Evolutionary conservation across 257 asterid genomes (phyloP).

Genomic region (Plantago ovata): DNA sequence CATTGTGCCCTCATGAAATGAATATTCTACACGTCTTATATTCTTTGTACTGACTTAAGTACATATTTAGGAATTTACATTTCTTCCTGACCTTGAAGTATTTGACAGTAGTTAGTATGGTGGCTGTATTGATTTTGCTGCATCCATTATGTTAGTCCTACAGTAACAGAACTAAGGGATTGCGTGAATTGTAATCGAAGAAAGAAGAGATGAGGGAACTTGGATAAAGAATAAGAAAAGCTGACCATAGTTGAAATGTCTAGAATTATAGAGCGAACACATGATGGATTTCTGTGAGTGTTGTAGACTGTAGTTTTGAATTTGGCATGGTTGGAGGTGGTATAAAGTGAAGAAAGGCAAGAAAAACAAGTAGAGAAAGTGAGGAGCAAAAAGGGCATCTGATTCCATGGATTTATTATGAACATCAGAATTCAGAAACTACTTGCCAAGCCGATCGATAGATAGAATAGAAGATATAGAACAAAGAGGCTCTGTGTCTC

Average conservation of each 20-base stretch:
- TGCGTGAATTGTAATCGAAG: neutral
- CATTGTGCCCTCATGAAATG: neutral
- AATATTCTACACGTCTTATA: neutral
- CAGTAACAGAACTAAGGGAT: neutral
- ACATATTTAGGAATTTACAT: neutral
- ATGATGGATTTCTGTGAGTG: neutral
- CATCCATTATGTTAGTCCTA: neutral
- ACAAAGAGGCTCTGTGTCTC: conserved; percentile 25
- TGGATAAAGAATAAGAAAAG: conserved; percentile 1
- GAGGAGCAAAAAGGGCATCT: conserved; percentile 28
- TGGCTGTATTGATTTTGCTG: neutral
- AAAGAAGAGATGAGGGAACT: neutral
- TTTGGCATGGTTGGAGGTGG: conserved; percentile 20
- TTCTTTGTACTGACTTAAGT: neutral
- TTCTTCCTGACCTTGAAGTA: neutral
- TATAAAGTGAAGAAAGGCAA: conserved; percentile 20
- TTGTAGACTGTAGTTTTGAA: conserved; percentile 4
- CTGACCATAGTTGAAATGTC: neutral
- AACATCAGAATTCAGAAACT: conserved; percentile 12
- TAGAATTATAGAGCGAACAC: neutral
- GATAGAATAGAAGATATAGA: conserved; percentile 5
- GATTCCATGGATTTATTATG: conserved; percentile 32
- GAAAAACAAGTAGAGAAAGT: conserved; percentile 16
- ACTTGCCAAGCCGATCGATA: too few species aligned
- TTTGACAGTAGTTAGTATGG: neutral